Percentiles rank a stretch among this genome's conserved stretches.
These are phyloP conservation scores for Furcasterigmium furcatum DNA, from an alignment of 2,329 filamentous ascomycete genomes.

Conservation along the genomic window DNA sequence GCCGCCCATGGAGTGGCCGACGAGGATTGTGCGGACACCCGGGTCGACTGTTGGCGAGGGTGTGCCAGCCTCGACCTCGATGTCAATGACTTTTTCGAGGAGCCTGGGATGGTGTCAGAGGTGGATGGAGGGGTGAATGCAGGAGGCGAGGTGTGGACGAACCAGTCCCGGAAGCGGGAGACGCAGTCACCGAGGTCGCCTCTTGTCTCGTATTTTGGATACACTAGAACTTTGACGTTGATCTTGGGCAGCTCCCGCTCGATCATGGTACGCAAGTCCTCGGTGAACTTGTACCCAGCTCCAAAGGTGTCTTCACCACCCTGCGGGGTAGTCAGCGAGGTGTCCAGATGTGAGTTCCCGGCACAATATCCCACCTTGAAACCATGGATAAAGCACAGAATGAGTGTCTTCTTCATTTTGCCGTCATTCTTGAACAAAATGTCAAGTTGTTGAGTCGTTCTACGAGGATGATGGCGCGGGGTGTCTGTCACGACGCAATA, in stretches of 20 bases:
- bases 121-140: neutral
- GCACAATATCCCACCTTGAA: slow-evolving; percentile 60
- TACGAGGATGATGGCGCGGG: too few species aligned
- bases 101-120: slow-evolving; percentile 51
- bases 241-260: slow-evolving; percentile 65
- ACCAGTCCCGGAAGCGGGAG: slow-evolving; percentile 73
- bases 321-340: slow-evolving; percentile 29
- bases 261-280: slow-evolving; percentile 64
- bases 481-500: too few species aligned
- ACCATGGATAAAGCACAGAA: slow-evolving; percentile 83
- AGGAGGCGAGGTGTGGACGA: neutral
- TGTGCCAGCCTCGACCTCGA: slow-evolving; percentile 80
- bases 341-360: slow-evolving; percentile 1
- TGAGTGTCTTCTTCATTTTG: slow-evolving; percentile 72
- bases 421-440: slow-evolving; percentile 21
- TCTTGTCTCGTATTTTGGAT: slow-evolving; percentile 79
- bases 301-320: slow-evolving; percentile 78
- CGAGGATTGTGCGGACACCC: slow-evolving; percentile 74
- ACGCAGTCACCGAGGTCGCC: slow-evolving; percentile 73
- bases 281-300: slow-evolving; percentile 62
- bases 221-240: slow-evolving; percentile 65
- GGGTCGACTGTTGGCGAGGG: slow-evolving; percentile 84
- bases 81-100: slow-evolving; percentile 86
- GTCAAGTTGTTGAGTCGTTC: too few species aligned
- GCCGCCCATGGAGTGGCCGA: slow-evolving; percentile 89